Base-by-base conservation (phyloP, 2,329 filamentous ascomycete genomes). In the Plenodomus biglobosus region DNA sequence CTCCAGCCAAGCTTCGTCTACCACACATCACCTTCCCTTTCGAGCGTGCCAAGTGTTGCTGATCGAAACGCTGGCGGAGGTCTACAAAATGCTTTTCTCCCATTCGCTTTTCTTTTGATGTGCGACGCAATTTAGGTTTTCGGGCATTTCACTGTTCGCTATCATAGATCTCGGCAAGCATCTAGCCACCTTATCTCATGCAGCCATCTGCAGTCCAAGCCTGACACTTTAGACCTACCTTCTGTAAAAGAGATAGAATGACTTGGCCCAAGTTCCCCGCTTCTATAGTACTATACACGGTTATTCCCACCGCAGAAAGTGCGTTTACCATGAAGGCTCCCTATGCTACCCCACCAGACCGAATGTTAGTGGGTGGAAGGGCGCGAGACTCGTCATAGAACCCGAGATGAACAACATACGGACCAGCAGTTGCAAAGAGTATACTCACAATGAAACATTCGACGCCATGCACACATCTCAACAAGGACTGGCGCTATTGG, bases 1-100 rank as follows among this genome's bases (percentile, higher is more conserved):
- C 36, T 15, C n/a, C 40, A 48, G 56, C 56, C 51, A 56, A 59
- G 50, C 40, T 41, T 42, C 19, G 27, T 41, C 40, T 34, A 34
- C 36, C 11, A 38, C 21, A 36, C 13, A 42, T 46, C 40, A 55
- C 50, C 50, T 58, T 44, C 53, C 55, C 34, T 35, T 42, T 47
- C 4, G 6, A 21, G 43, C 2, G 7, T 18, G 53, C 55, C 46
- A 58, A 58, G 43, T 15, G 20, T 36, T 44, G 40, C 13, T 2
- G 20, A 16, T 3, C 27, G 22, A 20, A 18, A 13, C 40, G 45
- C 35, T 32, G 11, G 4, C 16, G 18, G 35, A 37, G 35, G 5
- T 18, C 15, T 17, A 15, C 35, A 8, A 8, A 10, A 37, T 20
- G 15, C 15, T 4, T 37, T 37, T 4, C 16, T 8, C 35, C 16